Percentiles rank a stretch among this genome's conserved stretches.
phyloP scores from a whole-genome alignment of 164 flowering plant genomes.

The Hamamelis virginiana region DNA sequence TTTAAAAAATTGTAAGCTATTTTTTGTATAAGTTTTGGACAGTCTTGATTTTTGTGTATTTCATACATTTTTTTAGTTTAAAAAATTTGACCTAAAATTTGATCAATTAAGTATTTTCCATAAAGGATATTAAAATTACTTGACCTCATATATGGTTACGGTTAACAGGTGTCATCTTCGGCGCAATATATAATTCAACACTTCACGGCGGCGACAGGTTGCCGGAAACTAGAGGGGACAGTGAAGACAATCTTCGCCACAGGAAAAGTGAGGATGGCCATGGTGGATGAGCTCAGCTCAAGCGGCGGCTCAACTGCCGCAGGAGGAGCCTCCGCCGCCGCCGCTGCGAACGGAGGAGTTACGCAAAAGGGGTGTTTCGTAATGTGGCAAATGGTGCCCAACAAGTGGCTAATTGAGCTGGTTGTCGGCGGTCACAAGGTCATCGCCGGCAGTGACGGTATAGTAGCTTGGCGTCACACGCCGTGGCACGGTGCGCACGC shows the following conservation, averaged over 20 bases:
- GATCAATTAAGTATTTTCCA: no score
- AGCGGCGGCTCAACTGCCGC: conserved; percentile 18
- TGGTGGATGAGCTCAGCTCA: conserved; percentile 49
- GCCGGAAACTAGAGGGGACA: conserved; percentile 52
- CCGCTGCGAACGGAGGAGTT: conserved; percentile 19
- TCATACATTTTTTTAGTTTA: no score
- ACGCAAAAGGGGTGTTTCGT: conserved; percentile 72
- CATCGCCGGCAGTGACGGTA: conserved; percentile 80
- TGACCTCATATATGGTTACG: no score
- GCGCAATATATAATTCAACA: conserved; percentile 77
- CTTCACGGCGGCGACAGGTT: conserved; percentile 70
- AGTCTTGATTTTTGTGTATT: no score
- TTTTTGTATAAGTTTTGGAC: no score
- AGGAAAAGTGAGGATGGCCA: conserved; percentile 71
- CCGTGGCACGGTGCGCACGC: conserved; percentile 82
- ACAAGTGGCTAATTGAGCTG: conserved; percentile 80
- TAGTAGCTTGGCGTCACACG: conserved; percentile 83
- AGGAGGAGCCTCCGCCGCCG: conserved; percentile 4
- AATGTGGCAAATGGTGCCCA: conserved; percentile 82
- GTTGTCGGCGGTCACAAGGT: conserved; percentile 67
- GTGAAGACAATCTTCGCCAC: conserved; percentile 64
- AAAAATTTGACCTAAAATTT: no score
- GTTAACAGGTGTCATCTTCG: conserved; percentile 50
- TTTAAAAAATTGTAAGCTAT: no score
- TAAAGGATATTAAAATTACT: no score